These are phyloP conservation scores for Neonectria magnoliae DNA, from an alignment of 2,329 filamentous ascomycete genomes.

Conservation along the genomic window DNA sequence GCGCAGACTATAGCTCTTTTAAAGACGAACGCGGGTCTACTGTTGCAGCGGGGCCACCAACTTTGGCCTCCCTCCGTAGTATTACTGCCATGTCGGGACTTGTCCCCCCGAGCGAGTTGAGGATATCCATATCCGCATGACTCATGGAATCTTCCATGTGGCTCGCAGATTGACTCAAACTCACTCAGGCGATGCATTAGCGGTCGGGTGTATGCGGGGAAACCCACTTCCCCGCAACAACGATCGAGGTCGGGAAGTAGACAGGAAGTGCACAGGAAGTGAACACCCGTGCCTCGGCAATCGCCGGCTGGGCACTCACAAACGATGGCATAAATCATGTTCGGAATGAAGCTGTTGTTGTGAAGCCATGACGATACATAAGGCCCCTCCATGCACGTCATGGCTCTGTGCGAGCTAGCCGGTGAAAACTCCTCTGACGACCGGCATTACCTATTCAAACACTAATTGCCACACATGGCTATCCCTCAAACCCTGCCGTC, in stretches of 20 bases:
- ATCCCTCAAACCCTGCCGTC: conserved; percentile 1
- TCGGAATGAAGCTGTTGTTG: not conserved
- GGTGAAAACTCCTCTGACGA: not conserved
- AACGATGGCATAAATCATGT: not conserved
- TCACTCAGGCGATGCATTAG: conserved; percentile 14
- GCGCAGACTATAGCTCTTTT: not conserved
- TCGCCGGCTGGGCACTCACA: not conserved
- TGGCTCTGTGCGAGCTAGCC: too few relatives aligned
- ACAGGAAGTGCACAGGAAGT: conserved; percentile 3
- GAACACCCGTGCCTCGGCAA: conserved; percentile 17
- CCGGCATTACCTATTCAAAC: not conserved
- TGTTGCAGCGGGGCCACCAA: not conserved
- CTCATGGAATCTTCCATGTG: not conserved
- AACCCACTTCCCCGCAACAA: conserved; percentile 10
- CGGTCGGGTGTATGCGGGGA: conserved; percentile 9
- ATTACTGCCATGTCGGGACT: too few relatives aligned
- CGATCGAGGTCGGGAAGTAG: not conserved
- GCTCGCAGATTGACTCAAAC: not conserved
- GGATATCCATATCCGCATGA: conserved; percentile 21
- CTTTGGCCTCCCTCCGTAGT: not conserved
- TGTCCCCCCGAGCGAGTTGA: not conserved
- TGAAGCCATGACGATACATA: not conserved
- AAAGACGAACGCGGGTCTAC: not conserved
- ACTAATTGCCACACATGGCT: conserved; percentile 9
- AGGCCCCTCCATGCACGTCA: not conserved